Percentiles rank a stretch among this genome's conserved stretches.
Conservation (phyloP, 1,139 yeast genomes). For the Hansenula sp. region DNA sequence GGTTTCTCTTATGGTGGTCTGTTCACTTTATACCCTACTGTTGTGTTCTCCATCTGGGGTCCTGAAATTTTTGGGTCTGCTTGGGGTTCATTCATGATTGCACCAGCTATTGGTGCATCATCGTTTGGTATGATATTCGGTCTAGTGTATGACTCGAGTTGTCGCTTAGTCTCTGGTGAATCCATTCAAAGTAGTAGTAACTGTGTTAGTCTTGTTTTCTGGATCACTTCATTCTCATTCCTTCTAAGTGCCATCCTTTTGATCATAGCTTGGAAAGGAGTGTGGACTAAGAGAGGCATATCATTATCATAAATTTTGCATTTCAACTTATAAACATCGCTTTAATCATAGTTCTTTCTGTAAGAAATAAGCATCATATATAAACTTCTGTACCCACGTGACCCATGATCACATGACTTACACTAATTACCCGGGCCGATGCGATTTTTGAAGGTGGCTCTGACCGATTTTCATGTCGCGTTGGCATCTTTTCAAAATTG, state of each 20-base stretch:
- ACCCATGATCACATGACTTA: no score
- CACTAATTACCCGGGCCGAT: no score
- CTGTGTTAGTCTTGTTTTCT: constrained; percentile 20
- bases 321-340: not conserved
- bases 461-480: not conserved
- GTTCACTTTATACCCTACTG: constrained; percentile 81
- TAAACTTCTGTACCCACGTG: not conserved
- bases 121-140: constrained; percentile 74
- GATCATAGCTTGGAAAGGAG: constrained; percentile 19
- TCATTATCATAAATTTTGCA: constrained; percentile 1
- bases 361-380: no score
- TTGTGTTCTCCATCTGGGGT: constrained; percentile 85
- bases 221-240: constrained; percentile 15
- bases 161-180: constrained; percentile 9
- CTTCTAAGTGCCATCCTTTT: constrained; percentile 12
- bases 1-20: constrained; percentile 82
- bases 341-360: no score
- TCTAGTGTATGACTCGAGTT: constrained; percentile 45
- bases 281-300: constrained; percentile 16
- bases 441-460: no score
- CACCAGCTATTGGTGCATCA: constrained; percentile 85
- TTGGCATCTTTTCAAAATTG: not conserved
- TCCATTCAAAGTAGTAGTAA: not conserved
- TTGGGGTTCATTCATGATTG: constrained; percentile 88
- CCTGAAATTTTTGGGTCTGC: constrained; percentile 85